Conservation (phyloP, 75 land plant genomes). For the Gnetum montanum region DNA sequence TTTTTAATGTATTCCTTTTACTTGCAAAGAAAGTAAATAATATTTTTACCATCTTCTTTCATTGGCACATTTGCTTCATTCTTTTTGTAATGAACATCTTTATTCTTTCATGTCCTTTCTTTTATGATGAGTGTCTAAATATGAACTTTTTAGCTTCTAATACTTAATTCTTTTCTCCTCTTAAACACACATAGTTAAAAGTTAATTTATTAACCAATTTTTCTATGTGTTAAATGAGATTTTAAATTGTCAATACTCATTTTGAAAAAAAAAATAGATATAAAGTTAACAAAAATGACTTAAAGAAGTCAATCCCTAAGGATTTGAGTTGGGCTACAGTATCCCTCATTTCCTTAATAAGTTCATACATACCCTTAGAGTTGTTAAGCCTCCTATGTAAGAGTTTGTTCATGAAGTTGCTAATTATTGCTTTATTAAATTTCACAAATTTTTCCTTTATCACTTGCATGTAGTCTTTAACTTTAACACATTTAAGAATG, state of each 20-base stretch:
- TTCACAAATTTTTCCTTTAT: constrained; percentile 21
- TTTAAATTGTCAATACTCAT: constrained; percentile 18
- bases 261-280: constrained; percentile 13
- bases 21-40: background rate
- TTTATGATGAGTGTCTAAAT: background rate
- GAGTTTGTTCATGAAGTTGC: constrained; percentile 16
- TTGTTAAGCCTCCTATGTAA: constrained; percentile 6
- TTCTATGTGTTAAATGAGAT: constrained; percentile 29
- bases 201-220: constrained; percentile 13
- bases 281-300: constrained; percentile 14
- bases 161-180: constrained; percentile 15
- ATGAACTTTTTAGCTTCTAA: constrained; percentile 5
- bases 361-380: constrained; percentile 8
- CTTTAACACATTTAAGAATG: constrained; percentile 1
- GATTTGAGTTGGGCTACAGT: constrained; percentile 15
- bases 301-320: too few species aligned
- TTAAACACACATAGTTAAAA: constrained; percentile 32
- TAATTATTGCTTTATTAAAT: constrained; percentile 11
- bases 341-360: constrained; percentile 18
- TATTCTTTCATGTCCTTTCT: background rate
- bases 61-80: too few species aligned
- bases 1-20: background rate
- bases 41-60: background rate
- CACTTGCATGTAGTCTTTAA: constrained; percentile 3
- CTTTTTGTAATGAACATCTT: background rate